phyloP scores from a whole-genome alignment of 2,329 filamentous ascomycete genomes.

The Alternaria sp. region DNA sequence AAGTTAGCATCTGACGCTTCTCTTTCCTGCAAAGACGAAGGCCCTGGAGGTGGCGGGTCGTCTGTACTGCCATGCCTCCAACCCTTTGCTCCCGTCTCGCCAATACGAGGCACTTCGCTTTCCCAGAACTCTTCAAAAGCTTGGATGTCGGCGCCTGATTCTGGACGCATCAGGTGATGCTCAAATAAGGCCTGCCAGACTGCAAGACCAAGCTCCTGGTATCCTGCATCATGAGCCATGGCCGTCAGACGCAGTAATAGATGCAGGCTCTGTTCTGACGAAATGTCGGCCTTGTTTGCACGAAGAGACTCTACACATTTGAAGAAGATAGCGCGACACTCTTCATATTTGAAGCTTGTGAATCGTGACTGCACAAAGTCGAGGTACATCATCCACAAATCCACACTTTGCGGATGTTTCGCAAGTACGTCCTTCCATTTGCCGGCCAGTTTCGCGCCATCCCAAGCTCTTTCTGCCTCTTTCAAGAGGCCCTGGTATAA shows the following conservation, averaged over 20 bases:
- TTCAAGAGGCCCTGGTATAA: constrained; percentile 75
- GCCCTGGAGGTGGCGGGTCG: constrained; percentile 15
- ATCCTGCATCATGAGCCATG: constrained; percentile 80
- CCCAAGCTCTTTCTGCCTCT: constrained; percentile 80
- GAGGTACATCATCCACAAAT: constrained; percentile 76
- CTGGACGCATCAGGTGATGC: constrained; percentile 70
- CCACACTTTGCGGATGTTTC: constrained; percentile 64
- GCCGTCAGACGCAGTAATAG: constrained; percentile 77
- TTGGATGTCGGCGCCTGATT: constrained; percentile 48
- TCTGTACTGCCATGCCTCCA: constrained; percentile 66
- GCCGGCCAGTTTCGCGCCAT: constrained; percentile 64
- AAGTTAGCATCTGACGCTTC: constrained; percentile 23
- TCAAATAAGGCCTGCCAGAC: constrained; percentile 87
- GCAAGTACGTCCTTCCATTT: constrained; percentile 72
- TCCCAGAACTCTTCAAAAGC: constrained; percentile 84
- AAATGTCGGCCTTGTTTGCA: constrained; percentile 1
- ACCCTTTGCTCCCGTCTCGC: constrained; percentile 74
- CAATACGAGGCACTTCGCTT: constrained; percentile 78
- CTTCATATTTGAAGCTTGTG: constrained; percentile 71
- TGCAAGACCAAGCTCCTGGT: constrained; percentile 76
- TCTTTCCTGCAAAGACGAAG: constrained; percentile 7
- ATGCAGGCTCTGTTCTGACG: constrained; percentile 61
- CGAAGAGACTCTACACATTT: constrained; percentile 61
- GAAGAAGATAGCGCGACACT: constrained; percentile 67
- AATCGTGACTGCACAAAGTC: constrained; percentile 75